Evolutionary conservation across 1,284 basidiomycete species (phyloP).

Genomic region (Singerocomus inundabilis): DNA sequence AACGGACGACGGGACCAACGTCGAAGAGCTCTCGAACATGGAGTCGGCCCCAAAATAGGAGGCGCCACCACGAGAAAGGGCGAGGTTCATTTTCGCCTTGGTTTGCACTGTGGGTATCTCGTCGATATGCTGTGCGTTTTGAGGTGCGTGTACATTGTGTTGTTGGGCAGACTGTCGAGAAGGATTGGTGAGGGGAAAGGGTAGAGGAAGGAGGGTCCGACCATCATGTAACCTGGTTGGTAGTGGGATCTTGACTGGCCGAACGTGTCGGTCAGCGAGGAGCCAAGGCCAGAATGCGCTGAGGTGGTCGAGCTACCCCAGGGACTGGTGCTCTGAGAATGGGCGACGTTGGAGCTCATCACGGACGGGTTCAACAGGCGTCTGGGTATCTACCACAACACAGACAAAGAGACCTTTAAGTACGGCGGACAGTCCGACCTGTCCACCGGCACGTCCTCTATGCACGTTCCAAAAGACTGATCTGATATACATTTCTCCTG

Average conservation of each 20-base stretch:
- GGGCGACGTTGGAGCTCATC: conserved; percentile 27
- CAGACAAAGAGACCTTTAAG: no score
- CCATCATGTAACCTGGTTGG: conserved; percentile 75
- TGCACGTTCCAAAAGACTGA: not conserved
- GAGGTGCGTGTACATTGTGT: conserved; percentile 53
- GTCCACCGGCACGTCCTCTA: not conserved
- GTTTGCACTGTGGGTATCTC: conserved; percentile 70
- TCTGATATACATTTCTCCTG: no score
- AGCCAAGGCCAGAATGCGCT: conserved; percentile 16
- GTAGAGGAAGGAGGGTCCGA: conserved; percentile 27
- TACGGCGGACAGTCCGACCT: not conserved
- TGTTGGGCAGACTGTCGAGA: conserved; percentile 56
- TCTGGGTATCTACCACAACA: no score
- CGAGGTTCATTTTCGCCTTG: conserved; percentile 73
- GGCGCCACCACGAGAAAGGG: conserved; percentile 56
- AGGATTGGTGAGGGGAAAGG: not conserved
- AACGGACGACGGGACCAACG: conserved; percentile 31
- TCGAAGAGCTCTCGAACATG: conserved; percentile 72
- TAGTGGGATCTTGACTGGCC: conserved; percentile 70
- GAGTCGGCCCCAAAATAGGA: conserved; percentile 76
- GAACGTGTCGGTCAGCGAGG: conserved; percentile 50
- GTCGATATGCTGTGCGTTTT: conserved; percentile 59
- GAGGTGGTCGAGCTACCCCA: conserved; percentile 30
- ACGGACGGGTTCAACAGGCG: not conserved
- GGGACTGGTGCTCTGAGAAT: conserved; percentile 23